These are phyloP conservation scores for Pythium inflatum DNA, from an alignment of 352 stramenopile genomes.

Conservation along the genomic window DNA sequence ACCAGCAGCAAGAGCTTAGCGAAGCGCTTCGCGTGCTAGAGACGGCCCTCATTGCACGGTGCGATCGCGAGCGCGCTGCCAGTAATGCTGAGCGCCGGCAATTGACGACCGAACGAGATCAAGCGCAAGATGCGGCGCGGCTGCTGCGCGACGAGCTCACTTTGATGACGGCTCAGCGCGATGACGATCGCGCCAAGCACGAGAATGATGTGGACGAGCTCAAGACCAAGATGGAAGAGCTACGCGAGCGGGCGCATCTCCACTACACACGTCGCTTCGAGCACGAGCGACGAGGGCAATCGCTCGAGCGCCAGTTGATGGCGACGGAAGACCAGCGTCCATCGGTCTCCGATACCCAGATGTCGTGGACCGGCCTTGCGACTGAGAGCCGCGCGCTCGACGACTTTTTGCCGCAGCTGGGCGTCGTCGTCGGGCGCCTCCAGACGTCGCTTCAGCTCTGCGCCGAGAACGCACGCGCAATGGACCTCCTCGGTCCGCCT, in stretches of 20 bases:
- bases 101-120: neutral
- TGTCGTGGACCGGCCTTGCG: slow-evolving; percentile 28
- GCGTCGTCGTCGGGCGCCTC: slow-evolving; percentile 39
- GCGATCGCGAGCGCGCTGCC: neutral
- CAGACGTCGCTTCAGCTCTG: slow-evolving; percentile 43
- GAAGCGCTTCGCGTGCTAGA: neutral
- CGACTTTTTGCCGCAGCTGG: slow-evolving; percentile 50
- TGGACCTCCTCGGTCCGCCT: slow-evolving; percentile 2
- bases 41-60: neutral
- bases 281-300: no score
- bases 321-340: neutral
- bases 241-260: no score
- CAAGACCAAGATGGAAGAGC: neutral
- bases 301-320: slow-evolving; percentile 12
- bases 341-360: no score
- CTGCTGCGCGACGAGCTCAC: neutral
- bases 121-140: slow-evolving; percentile 1
- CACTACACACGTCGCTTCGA: no score
- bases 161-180: neutral
- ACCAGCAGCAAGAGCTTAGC: neutral
- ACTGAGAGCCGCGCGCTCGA: slow-evolving; percentile 35
- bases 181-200: neutral
- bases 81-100: neutral
- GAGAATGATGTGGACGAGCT: slow-evolving; percentile 7
- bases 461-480: slow-evolving; percentile 35